phyloP scores from a whole-genome alignment of 257 asterid genomes.

The Jacaranda copaia region DNA sequence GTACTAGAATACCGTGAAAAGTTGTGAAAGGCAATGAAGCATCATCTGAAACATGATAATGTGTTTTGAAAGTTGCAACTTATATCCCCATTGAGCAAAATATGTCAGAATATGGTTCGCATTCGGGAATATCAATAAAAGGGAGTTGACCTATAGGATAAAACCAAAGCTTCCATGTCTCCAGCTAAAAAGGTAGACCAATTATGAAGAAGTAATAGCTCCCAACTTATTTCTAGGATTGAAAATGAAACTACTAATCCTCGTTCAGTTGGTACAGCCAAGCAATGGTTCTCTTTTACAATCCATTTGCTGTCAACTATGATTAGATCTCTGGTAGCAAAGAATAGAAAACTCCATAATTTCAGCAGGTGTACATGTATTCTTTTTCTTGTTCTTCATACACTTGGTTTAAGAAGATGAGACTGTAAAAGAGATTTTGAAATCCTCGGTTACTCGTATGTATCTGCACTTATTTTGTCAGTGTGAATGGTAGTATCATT shows the following conservation, averaged over 20 bases:
- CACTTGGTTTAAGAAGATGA: not conserved
- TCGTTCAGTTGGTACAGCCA: not conserved
- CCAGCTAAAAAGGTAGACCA: not conserved
- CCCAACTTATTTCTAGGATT: not conserved
- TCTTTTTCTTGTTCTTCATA: not conserved
- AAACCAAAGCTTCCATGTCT: not conserved
- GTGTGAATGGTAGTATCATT: conserved; percentile 58
- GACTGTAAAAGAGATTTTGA: not conserved
- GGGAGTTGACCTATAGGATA: not conserved
- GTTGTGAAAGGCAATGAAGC: conserved; percentile 5
- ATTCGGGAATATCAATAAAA: not conserved
- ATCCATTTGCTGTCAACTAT: not conserved
- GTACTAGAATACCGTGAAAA: not conserved
- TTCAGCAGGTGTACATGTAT: not conserved
- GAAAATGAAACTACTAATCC: not conserved
- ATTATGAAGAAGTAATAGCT: not conserved
- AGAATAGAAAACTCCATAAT: conserved; percentile 8
- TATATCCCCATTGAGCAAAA: not conserved
- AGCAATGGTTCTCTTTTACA: too few relatives aligned
- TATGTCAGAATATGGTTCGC: conserved; percentile 3
- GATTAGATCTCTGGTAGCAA: not conserved
- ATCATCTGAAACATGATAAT: conserved; percentile 10
- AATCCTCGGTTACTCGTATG: conserved; percentile 20
- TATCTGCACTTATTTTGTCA: conserved; percentile 60
- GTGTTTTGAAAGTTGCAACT: not conserved